Base-by-base conservation (phyloP, 169 alveolate genomes). In the Sarcocystis neurona region DNA sequence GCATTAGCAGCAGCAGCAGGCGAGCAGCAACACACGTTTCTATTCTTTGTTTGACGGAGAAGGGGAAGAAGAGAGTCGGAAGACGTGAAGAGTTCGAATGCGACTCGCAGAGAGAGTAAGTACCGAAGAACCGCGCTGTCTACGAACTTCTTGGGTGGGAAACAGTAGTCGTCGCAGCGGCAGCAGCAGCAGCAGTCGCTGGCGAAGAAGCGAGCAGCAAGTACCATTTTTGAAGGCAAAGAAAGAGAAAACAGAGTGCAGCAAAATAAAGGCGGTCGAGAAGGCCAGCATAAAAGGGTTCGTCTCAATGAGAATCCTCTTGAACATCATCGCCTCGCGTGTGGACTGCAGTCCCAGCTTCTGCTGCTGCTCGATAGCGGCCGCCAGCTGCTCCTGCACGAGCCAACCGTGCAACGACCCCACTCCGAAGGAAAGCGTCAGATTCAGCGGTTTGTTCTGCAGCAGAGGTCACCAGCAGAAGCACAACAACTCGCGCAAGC, bases 161-260 rank as follows among this genome's bases (percentile, higher is more conserved):
- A 18, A 70, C 27, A 10, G 47, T 37, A 18, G 8, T 8, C 18
- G 43, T 70, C n/a, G 15, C n/a, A 10, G 43, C 70, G 34, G 34
- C 70, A 58, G 34, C 10, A 20, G 63, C 63, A 53, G 63, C 30
- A 53, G 63, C 63, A 53, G 63, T 66, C 85, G 20, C 88, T 37
- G 32, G 34, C 68, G n/a, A n/a, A 20, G 44, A 12, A 43, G 23
- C 10, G 46, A 10, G 27, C 87, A 37, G 27, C 4, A 66, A 43
- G 0, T 60, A 92, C 95, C 98, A 85, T 96, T 97, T 91, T 97
- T 97, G 91, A 97, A 95, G n/a, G 98, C 98, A 48, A 96, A 95
- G 93, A 94, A 92, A 32, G 98, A 97, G 92, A 97, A 97, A 60
- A 97, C 89, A 6, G 97, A 92, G 93, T 96, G 98, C 4, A 94